Evolutionary conservation across 768 basidiomycete genomes (phyloP).

Genomic region (Pleurotus eryngii): DNA sequence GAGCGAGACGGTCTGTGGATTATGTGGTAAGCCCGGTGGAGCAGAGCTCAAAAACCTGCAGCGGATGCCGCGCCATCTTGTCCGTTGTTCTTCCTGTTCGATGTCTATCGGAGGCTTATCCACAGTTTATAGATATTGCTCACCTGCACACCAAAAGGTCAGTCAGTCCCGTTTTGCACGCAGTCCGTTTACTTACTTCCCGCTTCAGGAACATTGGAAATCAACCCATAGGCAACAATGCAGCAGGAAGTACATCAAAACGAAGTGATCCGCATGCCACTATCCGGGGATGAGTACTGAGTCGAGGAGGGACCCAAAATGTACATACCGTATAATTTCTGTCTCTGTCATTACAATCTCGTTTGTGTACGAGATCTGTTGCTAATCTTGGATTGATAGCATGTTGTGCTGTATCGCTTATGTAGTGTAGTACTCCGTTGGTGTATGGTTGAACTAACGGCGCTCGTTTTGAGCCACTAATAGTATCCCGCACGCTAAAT

Average conservation of each 20-base stretch:
- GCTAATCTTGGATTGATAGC: no score
- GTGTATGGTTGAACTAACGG: no score
- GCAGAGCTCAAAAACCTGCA: slow-evolving; percentile 22
- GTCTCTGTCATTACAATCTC: no score
- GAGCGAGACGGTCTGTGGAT: slow-evolving; percentile 21
- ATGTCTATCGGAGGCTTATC: no score
- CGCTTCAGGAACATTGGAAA: slow-evolving; percentile 23
- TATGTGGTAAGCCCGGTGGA: slow-evolving; percentile 27
- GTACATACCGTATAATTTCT: no score
- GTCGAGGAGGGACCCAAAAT: no score
- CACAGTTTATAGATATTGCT: slow-evolving; percentile 12
- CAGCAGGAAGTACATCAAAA: slow-evolving; percentile 13
- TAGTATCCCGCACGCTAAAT: no score
- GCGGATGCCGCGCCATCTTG: slow-evolving; percentile 23
- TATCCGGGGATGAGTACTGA: no score
- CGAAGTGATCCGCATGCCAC: neutral
- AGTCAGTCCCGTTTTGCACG: neutral
- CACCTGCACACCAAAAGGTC: slow-evolving; percentile 19
- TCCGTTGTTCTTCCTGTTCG: neutral
- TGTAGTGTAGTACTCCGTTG: no score
- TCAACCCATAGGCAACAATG: slow-evolving; percentile 20
- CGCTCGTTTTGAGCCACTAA: no score
- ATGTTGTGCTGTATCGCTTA: no score
- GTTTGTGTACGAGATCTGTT: no score
- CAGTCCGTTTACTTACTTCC: neutral